Evolutionary conservation across 371 early-diverging fungal genomes (phyloP).

Genomic region (Mucor piriformis): DNA sequence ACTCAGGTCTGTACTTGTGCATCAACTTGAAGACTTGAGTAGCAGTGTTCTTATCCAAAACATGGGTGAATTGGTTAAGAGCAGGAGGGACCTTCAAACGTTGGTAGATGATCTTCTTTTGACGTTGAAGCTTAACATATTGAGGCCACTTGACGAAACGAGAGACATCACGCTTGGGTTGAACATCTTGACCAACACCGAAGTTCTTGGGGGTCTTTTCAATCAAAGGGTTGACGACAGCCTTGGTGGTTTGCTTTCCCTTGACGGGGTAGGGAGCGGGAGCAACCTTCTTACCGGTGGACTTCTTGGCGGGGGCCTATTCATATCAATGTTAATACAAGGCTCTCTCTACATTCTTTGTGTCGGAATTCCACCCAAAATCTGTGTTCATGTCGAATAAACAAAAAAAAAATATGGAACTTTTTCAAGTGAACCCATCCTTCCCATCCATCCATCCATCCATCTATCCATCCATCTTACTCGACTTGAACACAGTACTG

Average conservation of each 20-base stretch:
- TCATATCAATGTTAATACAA: neutral
- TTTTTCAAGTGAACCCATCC: no score
- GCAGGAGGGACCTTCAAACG: conserved; percentile 99
- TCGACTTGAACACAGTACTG: neutral
- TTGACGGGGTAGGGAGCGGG: conserved; percentile 82
- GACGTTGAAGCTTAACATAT: conserved; percentile 97
- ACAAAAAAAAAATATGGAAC: neutral
- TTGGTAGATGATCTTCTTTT: conserved; percentile 94
- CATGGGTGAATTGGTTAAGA: conserved; percentile 99
- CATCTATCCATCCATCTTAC: conserved; percentile 10
- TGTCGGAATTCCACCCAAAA: neutral
- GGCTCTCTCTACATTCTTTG: neutral
- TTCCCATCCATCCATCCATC: conserved; percentile 7
- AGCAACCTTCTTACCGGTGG: conserved; percentile 88
- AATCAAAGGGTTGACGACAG: conserved; percentile 84
- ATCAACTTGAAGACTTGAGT: conserved; percentile 95
- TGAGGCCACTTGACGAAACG: conserved; percentile 98
- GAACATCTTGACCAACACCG: conserved; percentile 92
- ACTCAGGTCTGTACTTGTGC: conserved; percentile 99
- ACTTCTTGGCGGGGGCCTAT: conserved; percentile 47
- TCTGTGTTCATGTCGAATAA: neutral
- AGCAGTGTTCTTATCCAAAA: conserved; percentile 96
- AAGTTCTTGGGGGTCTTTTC: conserved; percentile 93
- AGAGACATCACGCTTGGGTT: conserved; percentile 93
- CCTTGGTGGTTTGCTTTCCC: conserved; percentile 68